phyloP scores from a whole-genome alignment of 176 grass and related monocot genomes.

The Phoenix dactylifera region DNA sequence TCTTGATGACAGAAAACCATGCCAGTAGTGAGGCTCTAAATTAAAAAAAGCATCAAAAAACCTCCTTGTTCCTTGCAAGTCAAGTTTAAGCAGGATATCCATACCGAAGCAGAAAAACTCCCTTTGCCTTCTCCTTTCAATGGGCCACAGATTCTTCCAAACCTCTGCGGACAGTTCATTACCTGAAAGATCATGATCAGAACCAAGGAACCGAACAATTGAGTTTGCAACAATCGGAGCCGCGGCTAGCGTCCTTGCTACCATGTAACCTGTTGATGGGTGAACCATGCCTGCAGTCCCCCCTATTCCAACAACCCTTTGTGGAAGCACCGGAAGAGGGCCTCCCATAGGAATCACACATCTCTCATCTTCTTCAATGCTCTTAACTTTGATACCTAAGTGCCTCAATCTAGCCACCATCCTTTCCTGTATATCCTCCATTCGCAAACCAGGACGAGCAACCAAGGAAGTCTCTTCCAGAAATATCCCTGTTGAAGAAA shows the following conservation, averaged over 20 bases:
- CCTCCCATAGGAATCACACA: constrained; percentile 96
- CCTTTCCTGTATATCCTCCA: constrained; percentile 95
- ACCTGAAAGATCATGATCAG: constrained; percentile 24
- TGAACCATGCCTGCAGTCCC: constrained; percentile 98
- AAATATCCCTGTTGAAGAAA: constrained; percentile 78
- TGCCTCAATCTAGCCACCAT: constrained; percentile 78
- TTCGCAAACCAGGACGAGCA: constrained; percentile 66
- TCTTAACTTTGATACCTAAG: constrained; percentile 60
- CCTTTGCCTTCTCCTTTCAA: constrained; percentile 60
- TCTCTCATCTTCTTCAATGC: constrained; percentile 89
- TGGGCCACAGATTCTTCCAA: constrained; percentile 91
- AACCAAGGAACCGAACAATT: constrained; percentile 60
- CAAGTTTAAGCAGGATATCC: constrained; percentile 94
- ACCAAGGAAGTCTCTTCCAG: constrained; percentile 94
- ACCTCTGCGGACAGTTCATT: constrained; percentile 47
- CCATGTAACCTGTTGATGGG: constrained; percentile 96
- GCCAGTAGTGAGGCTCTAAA: constrained; percentile 88
- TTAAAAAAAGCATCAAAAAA: constrained; percentile 97
- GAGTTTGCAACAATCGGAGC: constrained; percentile 73
- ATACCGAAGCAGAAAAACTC: constrained; percentile 99
- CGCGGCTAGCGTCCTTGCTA: constrained; percentile 77
- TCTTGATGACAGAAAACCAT: constrained; percentile 88
- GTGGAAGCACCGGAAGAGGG: constrained; percentile 69
- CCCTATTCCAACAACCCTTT: constrained; percentile 88
- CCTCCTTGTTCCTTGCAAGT: constrained; percentile 58